Conservation (phyloP, 2,329 filamentous ascomycete species). For the Colletotrichum cuscutae region DNA sequence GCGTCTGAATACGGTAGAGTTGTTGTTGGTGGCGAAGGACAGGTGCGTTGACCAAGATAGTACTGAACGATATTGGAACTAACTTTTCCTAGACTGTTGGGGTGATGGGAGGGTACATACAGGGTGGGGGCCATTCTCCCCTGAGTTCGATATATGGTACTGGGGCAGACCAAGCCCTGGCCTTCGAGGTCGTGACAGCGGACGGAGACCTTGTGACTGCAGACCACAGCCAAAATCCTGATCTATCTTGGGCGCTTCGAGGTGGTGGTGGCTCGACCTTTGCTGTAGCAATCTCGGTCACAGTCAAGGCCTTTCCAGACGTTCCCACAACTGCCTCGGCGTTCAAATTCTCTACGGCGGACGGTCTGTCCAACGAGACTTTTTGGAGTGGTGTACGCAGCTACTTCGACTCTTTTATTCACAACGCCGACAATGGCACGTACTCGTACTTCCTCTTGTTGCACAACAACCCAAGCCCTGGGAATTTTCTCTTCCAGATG, state of each 20-base stretch:
- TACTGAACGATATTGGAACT: not conserved
- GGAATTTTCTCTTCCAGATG: constrained; percentile 22
- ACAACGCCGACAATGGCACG: constrained; percentile 17
- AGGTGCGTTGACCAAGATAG: not conserved
- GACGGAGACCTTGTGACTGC: constrained; percentile 59
- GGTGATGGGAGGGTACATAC: constrained; percentile 67
- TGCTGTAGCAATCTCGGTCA: constrained; percentile 17
- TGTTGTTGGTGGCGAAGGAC: constrained; percentile 14
- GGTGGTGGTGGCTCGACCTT: constrained; percentile 61
- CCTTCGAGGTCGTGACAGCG: constrained; percentile 64
- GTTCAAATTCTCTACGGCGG: constrained; percentile 20
- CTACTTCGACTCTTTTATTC: constrained; percentile 23
- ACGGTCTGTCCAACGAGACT: constrained; percentile 18
- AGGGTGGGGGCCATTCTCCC: constrained; percentile 68
- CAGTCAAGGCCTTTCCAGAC: constrained; percentile 17
- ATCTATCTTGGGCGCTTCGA: constrained; percentile 72
- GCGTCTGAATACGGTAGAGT: constrained; percentile 1
- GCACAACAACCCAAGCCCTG: constrained; percentile 13
- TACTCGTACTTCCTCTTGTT: constrained; percentile 8
- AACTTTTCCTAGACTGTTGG: constrained; percentile 56
- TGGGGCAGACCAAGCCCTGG: constrained; percentile 67
- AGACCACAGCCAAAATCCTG: constrained; percentile 56
- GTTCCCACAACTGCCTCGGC: not conserved
- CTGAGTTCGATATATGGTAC: constrained; percentile 65
- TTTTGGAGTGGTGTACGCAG: constrained; percentile 19